phyloP scores from a whole-genome alignment of 495 filamentous ascomycete genomes.

The Antarctomyces pellizariae region DNA sequence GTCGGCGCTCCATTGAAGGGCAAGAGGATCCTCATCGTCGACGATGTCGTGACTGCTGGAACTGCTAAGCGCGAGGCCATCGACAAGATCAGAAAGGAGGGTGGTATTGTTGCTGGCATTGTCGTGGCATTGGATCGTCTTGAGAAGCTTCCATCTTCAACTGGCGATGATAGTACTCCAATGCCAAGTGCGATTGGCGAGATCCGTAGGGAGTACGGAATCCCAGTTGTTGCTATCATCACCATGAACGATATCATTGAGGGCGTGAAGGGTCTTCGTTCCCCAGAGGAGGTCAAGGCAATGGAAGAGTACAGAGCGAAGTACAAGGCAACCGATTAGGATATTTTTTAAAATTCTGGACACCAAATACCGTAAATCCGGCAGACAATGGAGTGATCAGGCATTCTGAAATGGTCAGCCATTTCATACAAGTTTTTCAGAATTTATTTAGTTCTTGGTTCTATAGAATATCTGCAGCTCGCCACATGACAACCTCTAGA shows the following conservation, averaged over 20 bases:
- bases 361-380: conserved; percentile 8
- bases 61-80: conserved; percentile 85
- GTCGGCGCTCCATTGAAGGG: conserved; percentile 67
- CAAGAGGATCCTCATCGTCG: conserved; percentile 69
- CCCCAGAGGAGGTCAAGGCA: conserved; percentile 37
- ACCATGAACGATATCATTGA: conserved; percentile 63
- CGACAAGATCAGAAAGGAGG: conserved; percentile 54
- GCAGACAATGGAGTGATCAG: too few species aligned
- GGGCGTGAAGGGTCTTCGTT: conserved; percentile 25
- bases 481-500: too few species aligned
- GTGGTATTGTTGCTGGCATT: conserved; percentile 62
- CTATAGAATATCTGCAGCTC: too few species aligned
- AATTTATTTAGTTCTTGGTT: too few species aligned
- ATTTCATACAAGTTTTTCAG: too few species aligned
- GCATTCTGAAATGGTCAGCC: too few species aligned
- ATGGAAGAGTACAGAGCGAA: conserved; percentile 59
- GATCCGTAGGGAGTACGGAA: conserved; percentile 42
- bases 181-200: conserved; percentile 55
- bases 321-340: conserved; percentile 39
- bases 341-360: conserved; percentile 3
- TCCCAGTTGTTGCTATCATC: conserved; percentile 30
- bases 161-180: conserved; percentile 25
- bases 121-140: conserved; percentile 71
- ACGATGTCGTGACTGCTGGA: conserved; percentile 90
- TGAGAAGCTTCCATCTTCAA: conserved; percentile 44